Percentiles rank a stretch among this genome's conserved stretches.
Conservation (phyloP, 1,284 basidiomycete genomes). For the Microstroma glucosiphilum region DNA sequence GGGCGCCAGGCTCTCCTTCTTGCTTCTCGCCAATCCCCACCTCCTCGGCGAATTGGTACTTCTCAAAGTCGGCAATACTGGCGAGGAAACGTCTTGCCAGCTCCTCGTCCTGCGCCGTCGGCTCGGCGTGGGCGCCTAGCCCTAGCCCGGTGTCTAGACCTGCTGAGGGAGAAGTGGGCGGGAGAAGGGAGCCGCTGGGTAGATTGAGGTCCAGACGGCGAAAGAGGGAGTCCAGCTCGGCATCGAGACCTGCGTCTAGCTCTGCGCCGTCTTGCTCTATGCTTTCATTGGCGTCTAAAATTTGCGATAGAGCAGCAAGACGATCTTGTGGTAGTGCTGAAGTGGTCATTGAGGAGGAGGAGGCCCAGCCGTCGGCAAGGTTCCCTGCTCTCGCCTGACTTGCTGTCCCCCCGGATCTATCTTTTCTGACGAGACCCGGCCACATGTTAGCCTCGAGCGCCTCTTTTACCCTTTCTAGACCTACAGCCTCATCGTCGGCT, state of each 20-base stretch:
- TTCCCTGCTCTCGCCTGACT: neutral
- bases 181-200: no score
- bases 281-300: neutral
- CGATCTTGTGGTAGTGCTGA: neutral
- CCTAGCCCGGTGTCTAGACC: slow-evolving; percentile 11
- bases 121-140: neutral
- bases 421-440: slow-evolving; percentile 29
- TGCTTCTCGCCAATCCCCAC: neutral
- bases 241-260: neutral
- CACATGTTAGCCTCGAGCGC: slow-evolving; percentile 38
- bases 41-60: neutral
- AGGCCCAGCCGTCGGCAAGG: slow-evolving; percentile 10
- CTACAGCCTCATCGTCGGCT: slow-evolving; percentile 20
- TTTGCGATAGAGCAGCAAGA: neutral
- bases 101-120: slow-evolving; percentile 13
- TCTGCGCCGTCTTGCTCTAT: neutral
- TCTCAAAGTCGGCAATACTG: slow-evolving; percentile 5
- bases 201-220: neutral
- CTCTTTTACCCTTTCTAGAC: slow-evolving; percentile 33
- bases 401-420: neutral
- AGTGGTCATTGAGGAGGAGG: neutral
- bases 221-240: neutral
- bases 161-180: neutral
- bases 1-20: neutral
- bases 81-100: slow-evolving; percentile 13